phyloP scores from a whole-genome alignment of 768 basidiomycete genomes.

The Clitopilus hobsonii region DNA sequence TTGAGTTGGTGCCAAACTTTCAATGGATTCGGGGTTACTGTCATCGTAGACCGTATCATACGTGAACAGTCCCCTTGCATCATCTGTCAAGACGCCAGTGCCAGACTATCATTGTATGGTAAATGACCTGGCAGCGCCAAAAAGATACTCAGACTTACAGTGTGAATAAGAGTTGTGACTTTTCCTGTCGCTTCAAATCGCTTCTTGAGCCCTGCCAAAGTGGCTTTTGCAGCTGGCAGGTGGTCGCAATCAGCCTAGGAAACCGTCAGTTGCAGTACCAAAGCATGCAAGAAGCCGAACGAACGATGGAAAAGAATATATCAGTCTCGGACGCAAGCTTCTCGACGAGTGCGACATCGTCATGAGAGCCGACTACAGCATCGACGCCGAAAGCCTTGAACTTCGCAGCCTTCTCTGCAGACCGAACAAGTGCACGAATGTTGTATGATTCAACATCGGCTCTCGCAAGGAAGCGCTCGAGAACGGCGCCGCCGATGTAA shows the following conservation, averaged over 20 bases:
- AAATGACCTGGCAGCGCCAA: not conserved
- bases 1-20: slow-evolving; percentile 36
- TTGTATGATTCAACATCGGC: slow-evolving; percentile 27
- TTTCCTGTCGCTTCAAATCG: slow-evolving; percentile 34
- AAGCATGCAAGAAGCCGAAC: not conserved
- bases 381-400: slow-evolving; percentile 32
- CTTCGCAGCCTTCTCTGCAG: slow-evolving; percentile 25
- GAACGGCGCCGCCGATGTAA: slow-evolving; percentile 44
- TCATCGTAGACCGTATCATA: slow-evolving; percentile 44
- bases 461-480: slow-evolving; percentile 34
- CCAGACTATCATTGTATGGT: slow-evolving; percentile 35
- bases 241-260: slow-evolving; percentile 39
- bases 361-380: slow-evolving; percentile 40
- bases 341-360: slow-evolving; percentile 36
- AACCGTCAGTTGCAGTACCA: not conserved
- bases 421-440: slow-evolving; percentile 24
- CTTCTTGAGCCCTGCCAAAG: slow-evolving; percentile 49
- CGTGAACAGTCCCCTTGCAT: slow-evolving; percentile 34
- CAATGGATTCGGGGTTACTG: slow-evolving; percentile 38
- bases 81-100: slow-evolving; percentile 40
- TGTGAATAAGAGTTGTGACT: slow-evolving; percentile 53
- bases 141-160: slow-evolving; percentile 35
- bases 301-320: slow-evolving; percentile 13
- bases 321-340: slow-evolving; percentile 34
- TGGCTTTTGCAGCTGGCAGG: slow-evolving; percentile 35